Evolutionary conservation across 306 rosid genomes (phyloP), one percentile per base, ranked within the genome.

Genomic region (Quercus ilex): DNA sequence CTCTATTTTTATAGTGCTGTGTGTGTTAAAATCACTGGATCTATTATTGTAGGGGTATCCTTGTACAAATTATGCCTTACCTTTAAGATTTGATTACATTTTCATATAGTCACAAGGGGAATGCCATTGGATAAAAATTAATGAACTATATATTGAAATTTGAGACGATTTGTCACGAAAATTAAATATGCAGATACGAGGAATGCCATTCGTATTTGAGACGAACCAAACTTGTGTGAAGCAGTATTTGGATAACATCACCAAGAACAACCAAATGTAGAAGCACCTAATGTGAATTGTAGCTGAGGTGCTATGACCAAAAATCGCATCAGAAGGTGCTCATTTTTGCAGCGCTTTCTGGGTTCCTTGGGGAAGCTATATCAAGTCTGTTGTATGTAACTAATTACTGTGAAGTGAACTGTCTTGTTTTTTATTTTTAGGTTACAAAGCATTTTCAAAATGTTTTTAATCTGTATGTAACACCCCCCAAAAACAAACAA

Each of bases 191-290:
- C 92, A 96, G 99, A 88, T 96, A 78, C 86, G 87, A 80, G 92
- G 92, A 73, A 85, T 83, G 84, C 73, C 96, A 3, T 89, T 90
- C 86, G 88, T 90, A 80, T 96, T 96, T 41, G 98, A 93, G 91
- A 81, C 60, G 55, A 90, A 86, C 87, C 87, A 76, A 72, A 78
- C 76, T 73, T 46, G 83, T 5, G 87, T 93, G 86, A 89, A 82
- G 92, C 89, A 74, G 80, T 93, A 91, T 83, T 57, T 88, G 80
- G 88, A 88, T 69, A 80, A 75, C 79, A 68, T 84, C 11, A 69
- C 86, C 72, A 84, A 84, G 80, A 72, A 55, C 80, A 73, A 83
- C 62, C 69, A 59, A 67, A 75, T 68, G 80, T 76, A 49, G 41
- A 75, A 84, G 85, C 78, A 79, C 67, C 77, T 64, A 20, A 49